These are phyloP conservation scores for Heliosperma pusillum DNA, from an alignment of 148 eudicot genomes.

Conservation along the genomic window DNA sequence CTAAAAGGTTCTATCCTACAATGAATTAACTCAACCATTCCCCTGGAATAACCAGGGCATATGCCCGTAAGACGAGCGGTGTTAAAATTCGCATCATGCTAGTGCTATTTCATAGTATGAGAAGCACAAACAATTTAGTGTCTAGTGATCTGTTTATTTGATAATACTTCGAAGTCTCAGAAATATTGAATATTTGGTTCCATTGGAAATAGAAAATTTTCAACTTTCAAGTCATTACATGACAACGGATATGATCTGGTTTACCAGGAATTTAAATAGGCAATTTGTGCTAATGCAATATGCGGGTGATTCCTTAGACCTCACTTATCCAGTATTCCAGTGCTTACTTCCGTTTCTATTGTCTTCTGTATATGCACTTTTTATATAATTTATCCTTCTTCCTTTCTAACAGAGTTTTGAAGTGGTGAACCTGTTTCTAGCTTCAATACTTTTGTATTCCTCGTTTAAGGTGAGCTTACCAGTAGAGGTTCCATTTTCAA, in stretches of 20 bases:
- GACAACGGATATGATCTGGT: neutral
- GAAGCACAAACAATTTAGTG: neutral
- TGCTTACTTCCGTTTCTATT: neutral
- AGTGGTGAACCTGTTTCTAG: constrained; percentile 79
- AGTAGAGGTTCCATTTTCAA: neutral
- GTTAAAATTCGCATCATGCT: neutral
- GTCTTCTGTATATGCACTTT: neutral
- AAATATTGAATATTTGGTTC: neutral
- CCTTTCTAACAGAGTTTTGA: constrained; percentile 62
- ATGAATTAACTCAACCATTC: neutral
- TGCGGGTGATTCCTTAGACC: neutral
- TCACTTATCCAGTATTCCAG: neutral
- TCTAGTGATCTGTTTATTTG: neutral
- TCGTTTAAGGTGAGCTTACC: constrained; percentile 67
- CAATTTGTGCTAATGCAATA: neutral
- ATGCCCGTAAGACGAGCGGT: neutral
- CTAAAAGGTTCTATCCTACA: neutral
- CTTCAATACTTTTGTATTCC: constrained; percentile 79
- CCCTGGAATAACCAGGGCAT: neutral
- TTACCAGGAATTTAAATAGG: neutral
- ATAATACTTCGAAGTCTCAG: neutral
- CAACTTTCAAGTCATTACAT: neutral
- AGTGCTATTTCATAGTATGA: neutral
- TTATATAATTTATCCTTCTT: neutral
- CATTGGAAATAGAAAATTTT: neutral